phyloP scores from a whole-genome alignment of 2,329 filamentous ascomycete species.

The Paecilomyces niveus region DNA sequence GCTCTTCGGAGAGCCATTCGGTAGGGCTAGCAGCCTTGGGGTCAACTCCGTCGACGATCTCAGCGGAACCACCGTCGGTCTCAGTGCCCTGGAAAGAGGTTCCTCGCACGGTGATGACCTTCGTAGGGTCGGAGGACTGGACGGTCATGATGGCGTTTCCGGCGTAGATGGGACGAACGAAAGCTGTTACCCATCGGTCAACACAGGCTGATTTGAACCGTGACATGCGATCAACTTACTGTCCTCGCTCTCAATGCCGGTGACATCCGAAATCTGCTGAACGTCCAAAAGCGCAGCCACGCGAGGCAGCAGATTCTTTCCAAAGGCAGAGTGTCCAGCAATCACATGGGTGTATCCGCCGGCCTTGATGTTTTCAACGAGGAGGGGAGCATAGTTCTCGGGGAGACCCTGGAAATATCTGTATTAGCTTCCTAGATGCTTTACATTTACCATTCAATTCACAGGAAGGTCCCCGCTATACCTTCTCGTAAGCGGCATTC shows the following conservation, averaged over 20 bases:
- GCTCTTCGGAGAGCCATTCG: conserved; percentile 90
- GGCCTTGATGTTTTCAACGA: conserved; percentile 95
- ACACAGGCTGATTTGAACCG: background rate
- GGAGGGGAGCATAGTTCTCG: conserved; percentile 87
- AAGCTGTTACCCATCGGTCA: conserved; percentile 44
- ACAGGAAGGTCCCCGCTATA: conserved; percentile 27
- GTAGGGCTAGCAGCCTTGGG: conserved; percentile 66
- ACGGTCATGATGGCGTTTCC: conserved; percentile 96
- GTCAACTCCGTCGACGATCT: conserved; percentile 74
- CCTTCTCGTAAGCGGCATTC: conserved; percentile 87
- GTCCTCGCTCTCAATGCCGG: conserved; percentile 75
- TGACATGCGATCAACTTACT: conserved; percentile 45
- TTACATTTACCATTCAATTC: background rate
- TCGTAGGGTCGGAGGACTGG: conserved; percentile 76
- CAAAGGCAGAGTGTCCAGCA: conserved; percentile 87
- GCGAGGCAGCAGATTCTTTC: conserved; percentile 87
- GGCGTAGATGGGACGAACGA: conserved; percentile 93
- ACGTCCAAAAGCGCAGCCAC: conserved; percentile 86
- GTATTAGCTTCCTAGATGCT: background rate
- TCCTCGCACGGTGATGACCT: conserved; percentile 85
- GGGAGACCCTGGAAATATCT: conserved; percentile 61
- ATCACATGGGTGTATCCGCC: conserved; percentile 89
- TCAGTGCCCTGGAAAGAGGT: conserved; percentile 79
- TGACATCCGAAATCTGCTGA: conserved; percentile 92
- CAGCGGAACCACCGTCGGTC: conserved; percentile 63